Evolutionary conservation across 2,329 filamentous ascomycete genomes (phyloP), one percentile per base, ranked within the genome.

Genomic region (Dothidotthia symphoricarpi): DNA sequence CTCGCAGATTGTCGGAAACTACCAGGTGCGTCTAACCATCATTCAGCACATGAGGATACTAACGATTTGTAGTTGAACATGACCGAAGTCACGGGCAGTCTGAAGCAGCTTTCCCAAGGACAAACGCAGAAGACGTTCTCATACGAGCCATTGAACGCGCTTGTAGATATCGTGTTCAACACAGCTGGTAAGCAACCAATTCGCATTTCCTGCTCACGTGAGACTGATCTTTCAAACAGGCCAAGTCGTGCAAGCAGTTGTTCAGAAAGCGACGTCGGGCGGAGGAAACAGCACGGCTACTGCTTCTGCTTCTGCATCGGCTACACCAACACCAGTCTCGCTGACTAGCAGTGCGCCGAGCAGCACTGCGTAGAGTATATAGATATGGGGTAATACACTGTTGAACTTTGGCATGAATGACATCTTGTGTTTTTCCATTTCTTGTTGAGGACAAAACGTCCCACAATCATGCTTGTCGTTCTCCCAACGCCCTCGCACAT

Each of bases 151-250:
- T 61, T 80, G 24, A 72, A 69, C 36, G 67, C 73, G 2, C 55
- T 80, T 39, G 74, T 80, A 11, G 71, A 80, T 39, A 76, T 80
- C 41, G 67, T 80, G 14, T 75, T 76, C 52, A 79, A 80, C 53
- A 56, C 71, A 2, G 70, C 75, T 2, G 50, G 49, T 49, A 41
- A 22, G 39, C 36, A 6, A 2, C 17, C 13, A n/a, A n/a, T n/a
- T n/a, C n/a, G n/a, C n/a, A n/a, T n/a, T n/a, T n/a, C n/a, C n/a
- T n/a, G n/a, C n/a, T n/a, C n/a, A n/a, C n/a, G n/a, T n/a, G n/a
- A n/a, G n/a, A n/a, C n/a, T n/a, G n/a, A n/a, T n/a, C n/a, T n/a
- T n/a, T n/a, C n/a, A n/a, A n/a, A n/a, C 24, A 52, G 75, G 75
- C 0, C 76, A 79, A 59, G 73, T 79, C 11, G 74, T 79, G 17